Percentiles rank a stretch among this genome's conserved stretches.
Conservation (phyloP, 768 basidiomycete species). For the Leucocoprinus birnbaumii region DNA sequence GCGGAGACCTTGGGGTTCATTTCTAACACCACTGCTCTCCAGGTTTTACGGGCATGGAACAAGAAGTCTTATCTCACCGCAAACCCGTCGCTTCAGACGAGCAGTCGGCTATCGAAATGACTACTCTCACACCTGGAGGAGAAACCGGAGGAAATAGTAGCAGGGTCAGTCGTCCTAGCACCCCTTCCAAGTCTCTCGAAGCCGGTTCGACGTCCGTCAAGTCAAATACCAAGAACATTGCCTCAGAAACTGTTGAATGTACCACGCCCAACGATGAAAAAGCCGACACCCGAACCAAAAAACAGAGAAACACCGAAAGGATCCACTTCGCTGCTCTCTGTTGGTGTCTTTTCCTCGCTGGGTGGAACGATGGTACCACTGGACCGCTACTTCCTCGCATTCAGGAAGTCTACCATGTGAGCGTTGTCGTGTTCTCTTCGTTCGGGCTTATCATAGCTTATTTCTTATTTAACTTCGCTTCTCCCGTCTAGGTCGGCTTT, state of each 20-base stretch:
- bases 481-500: constrained; percentile 38
- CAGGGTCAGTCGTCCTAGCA: too few relatives aligned
- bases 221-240: not conserved
- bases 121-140: too few relatives aligned
- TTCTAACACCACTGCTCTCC: too few relatives aligned
- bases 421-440: not conserved
- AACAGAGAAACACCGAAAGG: constrained; percentile 21
- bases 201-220: not conserved
- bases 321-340: constrained; percentile 57
- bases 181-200: not conserved
- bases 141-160: too few relatives aligned
- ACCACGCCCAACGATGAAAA: not conserved
- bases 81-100: too few relatives aligned
- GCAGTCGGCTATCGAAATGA: too few relatives aligned
- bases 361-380: constrained; percentile 77
- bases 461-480: not conserved
- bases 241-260: not conserved
- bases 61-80: too few relatives aligned
- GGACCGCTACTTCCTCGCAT: constrained; percentile 76
- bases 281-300: constrained; percentile 14
- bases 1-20: too few relatives aligned
- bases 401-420: constrained; percentile 51
- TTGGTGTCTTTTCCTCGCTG: constrained; percentile 55
- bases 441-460: too few relatives aligned
- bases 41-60: too few relatives aligned